Conservation (phyloP, 352 stramenopile species). For the Phytophthora sojae region DNA sequence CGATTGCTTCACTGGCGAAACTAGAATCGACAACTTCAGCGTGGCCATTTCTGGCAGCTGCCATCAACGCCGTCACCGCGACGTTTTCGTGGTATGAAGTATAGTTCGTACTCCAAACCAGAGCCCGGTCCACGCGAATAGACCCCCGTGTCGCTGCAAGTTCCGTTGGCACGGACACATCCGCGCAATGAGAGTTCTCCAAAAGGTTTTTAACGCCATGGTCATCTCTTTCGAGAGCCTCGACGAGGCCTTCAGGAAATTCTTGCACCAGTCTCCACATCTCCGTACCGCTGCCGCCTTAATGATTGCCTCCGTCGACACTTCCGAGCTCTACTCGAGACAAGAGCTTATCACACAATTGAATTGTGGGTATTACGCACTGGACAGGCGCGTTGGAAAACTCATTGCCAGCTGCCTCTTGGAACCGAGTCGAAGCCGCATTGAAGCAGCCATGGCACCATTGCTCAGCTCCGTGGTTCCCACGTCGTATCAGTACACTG, state of each 20-base stretch:
- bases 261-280: background rate
- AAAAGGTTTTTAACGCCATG: background rate
- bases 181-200: background rate
- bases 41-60: background rate
- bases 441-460: too few relatives aligned
- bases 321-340: too few relatives aligned
- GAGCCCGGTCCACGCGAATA: background rate
- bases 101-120: background rate
- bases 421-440: too few relatives aligned
- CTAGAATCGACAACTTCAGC: background rate
- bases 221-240: background rate
- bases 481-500: too few relatives aligned
- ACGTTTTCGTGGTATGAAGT: background rate
- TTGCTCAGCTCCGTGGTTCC: too few relatives aligned
- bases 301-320: background rate
- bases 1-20: too few relatives aligned
- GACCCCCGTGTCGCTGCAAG: background rate
- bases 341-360: too few relatives aligned
- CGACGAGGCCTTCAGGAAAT: background rate
- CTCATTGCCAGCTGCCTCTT: too few relatives aligned
- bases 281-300: background rate
- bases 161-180: background rate
- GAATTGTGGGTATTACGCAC: too few relatives aligned
- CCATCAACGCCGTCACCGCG: background rate
- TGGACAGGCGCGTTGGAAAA: too few relatives aligned